A percentile compares a stretch with the other conserved stretches of the same genome.
phyloP scores from a whole-genome alignment of 106 monocot species.

The Dendrobium nobile region DNA sequence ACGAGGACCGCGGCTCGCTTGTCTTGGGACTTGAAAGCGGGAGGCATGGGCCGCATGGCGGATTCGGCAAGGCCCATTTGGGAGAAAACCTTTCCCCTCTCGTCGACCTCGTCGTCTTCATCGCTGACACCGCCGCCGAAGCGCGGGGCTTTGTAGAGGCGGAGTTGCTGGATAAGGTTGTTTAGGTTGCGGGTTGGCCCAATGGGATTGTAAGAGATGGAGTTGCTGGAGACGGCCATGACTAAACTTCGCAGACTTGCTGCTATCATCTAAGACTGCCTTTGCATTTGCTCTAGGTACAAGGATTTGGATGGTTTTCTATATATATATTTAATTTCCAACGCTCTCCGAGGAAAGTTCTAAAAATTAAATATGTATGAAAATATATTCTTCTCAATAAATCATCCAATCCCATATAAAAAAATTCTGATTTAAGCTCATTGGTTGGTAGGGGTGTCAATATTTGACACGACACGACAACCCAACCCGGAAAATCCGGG shows the following conservation, averaged over 20 bases:
- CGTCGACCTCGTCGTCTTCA: slow-evolving; percentile 5
- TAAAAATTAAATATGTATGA: no score
- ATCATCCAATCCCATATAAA: no score
- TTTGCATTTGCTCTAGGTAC: not conserved
- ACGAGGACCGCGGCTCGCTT: slow-evolving; percentile 54
- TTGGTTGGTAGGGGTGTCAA: no score
- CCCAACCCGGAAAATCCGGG: accelerated
- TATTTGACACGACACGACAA: no score
- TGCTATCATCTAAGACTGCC: not conserved
- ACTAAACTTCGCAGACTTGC: not conserved
- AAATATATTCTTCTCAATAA: no score
- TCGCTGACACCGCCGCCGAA: not conserved
- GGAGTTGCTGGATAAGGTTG: not conserved
- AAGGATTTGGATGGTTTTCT: no score
- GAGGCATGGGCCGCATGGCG: not conserved
- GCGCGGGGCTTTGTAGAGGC: not conserved
- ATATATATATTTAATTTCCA: accelerated
- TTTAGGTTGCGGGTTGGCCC: not conserved
- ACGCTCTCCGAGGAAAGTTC: no score
- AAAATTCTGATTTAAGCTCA: no score
- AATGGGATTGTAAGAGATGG: not conserved
- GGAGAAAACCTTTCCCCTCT: slow-evolving; percentile 1
- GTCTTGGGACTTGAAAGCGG: not conserved
- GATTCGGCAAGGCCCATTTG: not conserved
- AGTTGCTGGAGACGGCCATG: not conserved